A percentile compares a stretch with the other conserved stretches of the same genome.
Evolutionary conservation across 1,284 basidiomycete species (phyloP).

Genomic region (Ceratobasidium sp.): DNA sequence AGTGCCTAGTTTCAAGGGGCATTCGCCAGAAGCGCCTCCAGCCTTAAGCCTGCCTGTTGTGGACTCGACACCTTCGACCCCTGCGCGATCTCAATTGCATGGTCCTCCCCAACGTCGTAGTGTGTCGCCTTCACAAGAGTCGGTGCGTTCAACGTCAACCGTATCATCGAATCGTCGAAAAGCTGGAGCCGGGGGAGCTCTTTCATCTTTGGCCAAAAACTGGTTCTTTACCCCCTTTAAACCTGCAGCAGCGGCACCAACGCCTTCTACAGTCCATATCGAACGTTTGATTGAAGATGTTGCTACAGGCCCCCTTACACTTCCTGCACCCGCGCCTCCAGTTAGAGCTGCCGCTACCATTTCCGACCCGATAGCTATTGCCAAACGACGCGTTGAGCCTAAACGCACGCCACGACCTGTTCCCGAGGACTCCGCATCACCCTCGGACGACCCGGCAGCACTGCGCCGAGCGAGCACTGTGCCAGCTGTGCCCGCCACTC

Average conservation of each 20-base stretch:
- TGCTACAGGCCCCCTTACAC: conserved; percentile 22
- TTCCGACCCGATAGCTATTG: conserved; percentile 63
- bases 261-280: conserved; percentile 40
- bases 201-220: conserved; percentile 53
- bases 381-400: conserved; percentile 47
- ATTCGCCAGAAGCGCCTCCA: conserved; percentile 33
- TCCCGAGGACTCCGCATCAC: conserved; percentile 31
- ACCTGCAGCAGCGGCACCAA: conserved; percentile 54
- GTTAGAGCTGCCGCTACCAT: conserved; percentile 45
- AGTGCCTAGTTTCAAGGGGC: conserved; percentile 28
- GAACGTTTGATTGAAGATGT: conserved; percentile 28
- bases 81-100: conserved; percentile 1
- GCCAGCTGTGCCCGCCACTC: conserved; percentile 22
- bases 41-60: conserved; percentile 24
- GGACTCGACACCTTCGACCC: conserved; percentile 15
- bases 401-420: conserved; percentile 17
- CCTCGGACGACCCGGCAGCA: conserved; percentile 30
- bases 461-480: conserved; percentile 23
- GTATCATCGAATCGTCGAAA: conserved; percentile 50
- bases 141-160: conserved; percentile 58
- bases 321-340: conserved; percentile 8
- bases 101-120: conserved; percentile 46
- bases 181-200: conserved; percentile 45
- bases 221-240: conserved; percentile 81
- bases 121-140: conserved; percentile 75